Conservation (phyloP, 331 rosid genomes). For the Dryas integrifolia region DNA sequence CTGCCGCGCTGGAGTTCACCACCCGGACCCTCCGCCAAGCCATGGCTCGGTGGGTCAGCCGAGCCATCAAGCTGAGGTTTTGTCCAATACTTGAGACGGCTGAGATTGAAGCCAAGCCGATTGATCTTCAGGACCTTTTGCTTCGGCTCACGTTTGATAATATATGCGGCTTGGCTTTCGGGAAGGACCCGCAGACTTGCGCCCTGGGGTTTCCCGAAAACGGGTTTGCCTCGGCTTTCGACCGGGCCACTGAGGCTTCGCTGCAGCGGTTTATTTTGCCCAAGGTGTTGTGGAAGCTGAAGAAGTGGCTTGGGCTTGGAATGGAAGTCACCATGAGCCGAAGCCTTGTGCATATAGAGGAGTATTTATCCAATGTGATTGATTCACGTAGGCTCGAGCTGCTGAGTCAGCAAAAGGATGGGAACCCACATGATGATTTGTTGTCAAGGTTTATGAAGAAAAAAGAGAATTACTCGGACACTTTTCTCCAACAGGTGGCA, state of each 20-base stretch:
- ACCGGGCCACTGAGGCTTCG: conserved; percentile 82
- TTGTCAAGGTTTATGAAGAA: conserved; percentile 82
- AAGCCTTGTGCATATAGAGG: conserved; percentile 56
- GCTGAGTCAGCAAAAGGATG: conserved; percentile 55
- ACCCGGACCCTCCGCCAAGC: conserved; percentile 86
- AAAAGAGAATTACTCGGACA: conserved; percentile 62
- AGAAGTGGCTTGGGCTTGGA: conserved; percentile 81
- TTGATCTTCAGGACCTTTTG: conserved; percentile 72
- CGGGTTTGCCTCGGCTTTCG: conserved; percentile 65
- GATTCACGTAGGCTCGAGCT: conserved; percentile 70
- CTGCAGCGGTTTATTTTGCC: conserved; percentile 81
- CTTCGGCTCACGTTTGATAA: conserved; percentile 85
- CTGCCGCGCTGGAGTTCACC: conserved; percentile 86
- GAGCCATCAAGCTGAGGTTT: conserved; percentile 72
- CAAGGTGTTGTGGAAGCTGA: conserved; percentile 65
- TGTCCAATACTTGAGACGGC: conserved; percentile 52
- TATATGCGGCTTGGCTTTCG: conserved; percentile 91
- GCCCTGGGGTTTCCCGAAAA: conserved; percentile 50
- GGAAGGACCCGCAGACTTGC: conserved; percentile 69
- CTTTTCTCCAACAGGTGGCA: conserved; percentile 77
- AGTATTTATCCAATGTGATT: conserved; percentile 69
- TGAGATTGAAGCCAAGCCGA: conserved; percentile 37
- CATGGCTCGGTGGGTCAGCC: conserved; percentile 94
- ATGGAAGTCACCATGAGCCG: conserved; percentile 84
- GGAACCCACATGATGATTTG: conserved; percentile 66